Evolutionary conservation across 495 filamentous ascomycete species (phyloP).

Genomic region (Aspergillus diversus): DNA sequence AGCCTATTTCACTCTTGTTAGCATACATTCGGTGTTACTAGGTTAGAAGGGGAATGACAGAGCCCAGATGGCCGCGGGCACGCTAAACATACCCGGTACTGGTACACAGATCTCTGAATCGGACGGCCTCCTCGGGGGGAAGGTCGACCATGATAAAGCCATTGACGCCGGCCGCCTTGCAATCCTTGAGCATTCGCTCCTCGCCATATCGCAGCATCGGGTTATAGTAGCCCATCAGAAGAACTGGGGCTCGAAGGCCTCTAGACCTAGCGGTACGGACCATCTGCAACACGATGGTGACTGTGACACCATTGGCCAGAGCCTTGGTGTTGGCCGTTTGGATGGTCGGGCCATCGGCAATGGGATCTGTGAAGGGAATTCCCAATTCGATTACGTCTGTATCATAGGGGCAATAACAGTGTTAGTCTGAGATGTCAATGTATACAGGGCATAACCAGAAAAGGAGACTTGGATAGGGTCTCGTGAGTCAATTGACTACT

Average conservation of each 20-base stretch:
- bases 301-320: constrained; percentile 84
- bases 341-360: constrained; percentile 93
- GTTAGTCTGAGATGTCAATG: background rate
- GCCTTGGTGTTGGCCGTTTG: constrained; percentile 90
- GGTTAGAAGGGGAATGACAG: background rate
- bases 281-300: constrained; percentile 74
- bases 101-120: constrained; percentile 84
- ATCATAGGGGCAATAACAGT: background rate
- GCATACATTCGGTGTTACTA: background rate
- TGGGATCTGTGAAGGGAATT: constrained; percentile 96
- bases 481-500: constrained; percentile 11
- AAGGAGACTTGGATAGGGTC: background rate
- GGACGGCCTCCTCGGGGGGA: constrained; percentile 93
- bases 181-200: constrained; percentile 82
- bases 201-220: constrained; percentile 92
- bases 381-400: constrained; percentile 57
- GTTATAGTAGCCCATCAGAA: constrained; percentile 99
- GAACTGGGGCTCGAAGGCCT: constrained; percentile 77
- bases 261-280: constrained; percentile 73
- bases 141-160: constrained; percentile 98
- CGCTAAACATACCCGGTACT: constrained; percentile 61
- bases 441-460: too few species aligned
- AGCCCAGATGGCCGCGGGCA: background rate
- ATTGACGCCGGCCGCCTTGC: constrained; percentile 84
- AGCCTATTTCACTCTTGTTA: constrained; percentile 53